These are phyloP conservation scores for Morella rubra DNA, from an alignment of 306 rosid species.

Conservation along the genomic window DNA sequence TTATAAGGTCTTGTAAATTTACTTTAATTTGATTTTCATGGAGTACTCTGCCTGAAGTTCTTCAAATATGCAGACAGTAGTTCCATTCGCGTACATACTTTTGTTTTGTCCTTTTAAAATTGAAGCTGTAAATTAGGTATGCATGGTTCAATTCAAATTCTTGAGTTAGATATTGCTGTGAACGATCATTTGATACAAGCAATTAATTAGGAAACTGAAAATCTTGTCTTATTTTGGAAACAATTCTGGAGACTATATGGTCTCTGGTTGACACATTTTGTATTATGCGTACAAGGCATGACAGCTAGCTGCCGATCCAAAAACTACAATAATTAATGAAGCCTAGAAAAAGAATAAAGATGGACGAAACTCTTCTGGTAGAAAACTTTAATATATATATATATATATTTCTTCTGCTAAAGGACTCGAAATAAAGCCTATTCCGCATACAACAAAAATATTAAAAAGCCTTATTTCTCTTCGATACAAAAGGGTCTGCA, in stretches of 20 bases:
- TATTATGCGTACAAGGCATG: no score
- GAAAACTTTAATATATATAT: no score
- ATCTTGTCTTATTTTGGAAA: neutral
- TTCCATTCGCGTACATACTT: neutral
- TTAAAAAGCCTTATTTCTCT: no score
- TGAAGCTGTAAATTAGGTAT: neutral
- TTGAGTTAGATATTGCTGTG: neutral
- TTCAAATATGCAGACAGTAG: neutral
- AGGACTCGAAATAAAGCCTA: no score
- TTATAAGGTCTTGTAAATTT: neutral
- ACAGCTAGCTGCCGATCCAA: no score
- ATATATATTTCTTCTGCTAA: no score
- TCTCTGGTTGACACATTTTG: neutral
- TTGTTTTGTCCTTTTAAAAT: neutral
- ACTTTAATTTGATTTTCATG: neutral
- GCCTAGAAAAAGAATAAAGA: no score
- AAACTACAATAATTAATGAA: no score
- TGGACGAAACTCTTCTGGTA: no score
- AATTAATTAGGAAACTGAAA: neutral
- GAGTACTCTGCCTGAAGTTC: neutral
- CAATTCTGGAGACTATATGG: neutral
- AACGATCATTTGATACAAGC: neutral
- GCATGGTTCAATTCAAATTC: neutral
- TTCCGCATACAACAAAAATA: no score
- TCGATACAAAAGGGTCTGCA: no score